A percentile compares a stretch with the other conserved stretches of the same genome.
Conservation (phyloP, 352 stramenopile species). For the Phytophthora sojae region DNA sequence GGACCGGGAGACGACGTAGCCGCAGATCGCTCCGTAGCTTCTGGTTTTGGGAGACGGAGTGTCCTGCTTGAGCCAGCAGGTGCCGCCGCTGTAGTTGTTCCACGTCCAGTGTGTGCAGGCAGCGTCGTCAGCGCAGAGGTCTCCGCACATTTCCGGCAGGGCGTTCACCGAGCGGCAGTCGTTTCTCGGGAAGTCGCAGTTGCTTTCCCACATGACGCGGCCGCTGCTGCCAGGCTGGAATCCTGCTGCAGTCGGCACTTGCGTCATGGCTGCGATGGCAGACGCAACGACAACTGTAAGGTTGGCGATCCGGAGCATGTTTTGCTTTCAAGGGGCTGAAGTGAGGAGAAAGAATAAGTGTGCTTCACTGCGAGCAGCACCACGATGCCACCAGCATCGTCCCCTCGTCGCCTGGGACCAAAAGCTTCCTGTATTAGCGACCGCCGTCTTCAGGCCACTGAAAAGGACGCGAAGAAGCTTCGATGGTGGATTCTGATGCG, state of each 20-base stretch:
- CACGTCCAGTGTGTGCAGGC: constrained; percentile 40
- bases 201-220: constrained; percentile 35
- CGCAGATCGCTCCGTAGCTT: constrained; percentile 28
- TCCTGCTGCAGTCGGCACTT: neutral
- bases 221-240: constrained; percentile 30
- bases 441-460: neutral
- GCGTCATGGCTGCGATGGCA: constrained; percentile 3
- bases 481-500: constrained; percentile 5
- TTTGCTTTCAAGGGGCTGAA: neutral
- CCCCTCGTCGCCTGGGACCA: neutral
- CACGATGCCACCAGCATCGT: neutral
- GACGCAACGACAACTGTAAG: constrained; percentile 3
- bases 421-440: neutral
- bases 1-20: constrained; percentile 37
- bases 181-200: constrained; percentile 35
- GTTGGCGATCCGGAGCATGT: constrained; percentile 11
- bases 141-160: constrained; percentile 36
- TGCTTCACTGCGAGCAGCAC: neutral
- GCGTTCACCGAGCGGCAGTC: constrained; percentile 22
- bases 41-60: constrained; percentile 9
- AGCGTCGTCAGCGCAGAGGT: constrained; percentile 31
- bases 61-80: constrained; percentile 41
- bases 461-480: constrained; percentile 24
- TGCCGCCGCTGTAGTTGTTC: constrained; percentile 42
- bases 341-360: constrained; percentile 17